Conservation (phyloP, 2,329 filamentous ascomycete species). For the Diaporthe amygdali region DNA sequence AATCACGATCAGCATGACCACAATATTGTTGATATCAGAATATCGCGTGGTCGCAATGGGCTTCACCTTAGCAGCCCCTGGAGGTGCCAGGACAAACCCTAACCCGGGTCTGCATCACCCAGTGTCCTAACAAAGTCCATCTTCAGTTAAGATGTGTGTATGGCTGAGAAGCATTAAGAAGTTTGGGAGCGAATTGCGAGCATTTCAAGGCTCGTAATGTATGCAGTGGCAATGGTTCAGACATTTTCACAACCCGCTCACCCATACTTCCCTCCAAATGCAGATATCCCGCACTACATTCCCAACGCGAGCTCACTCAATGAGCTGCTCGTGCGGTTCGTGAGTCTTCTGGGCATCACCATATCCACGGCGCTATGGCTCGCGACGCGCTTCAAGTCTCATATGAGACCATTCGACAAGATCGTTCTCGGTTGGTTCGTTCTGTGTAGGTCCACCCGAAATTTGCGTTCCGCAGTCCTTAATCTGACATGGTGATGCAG, state of each 20-base stretch:
- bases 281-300: slow-evolving; percentile 48
- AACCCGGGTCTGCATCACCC: not conserved
- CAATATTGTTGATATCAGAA: no score
- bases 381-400: slow-evolving; percentile 37
- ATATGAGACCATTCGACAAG: slow-evolving; percentile 44
- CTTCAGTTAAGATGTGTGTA: not conserved
- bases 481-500: slow-evolving; percentile 41
- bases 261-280: slow-evolving; percentile 55
- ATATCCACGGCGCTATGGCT: slow-evolving; percentile 39
- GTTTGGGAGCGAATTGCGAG: not conserved
- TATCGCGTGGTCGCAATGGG: no score
- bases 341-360: slow-evolving; percentile 40
- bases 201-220: not conserved
- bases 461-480: not conserved
- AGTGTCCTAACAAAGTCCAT: not conserved
- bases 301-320: slow-evolving; percentile 48
- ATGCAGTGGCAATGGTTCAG: slow-evolving; percentile 3
- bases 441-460: slow-evolving; percentile 49
- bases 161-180: rapidly evolving
- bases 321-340: slow-evolving; percentile 45
- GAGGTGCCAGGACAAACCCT: not conserved
- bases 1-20: no score
- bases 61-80: no score
- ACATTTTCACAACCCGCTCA: slow-evolving; percentile 35
- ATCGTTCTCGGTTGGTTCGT: slow-evolving; percentile 59